Conservation (phyloP, 768 basidiomycete species). For the Boletus pseudopeckii region DNA sequence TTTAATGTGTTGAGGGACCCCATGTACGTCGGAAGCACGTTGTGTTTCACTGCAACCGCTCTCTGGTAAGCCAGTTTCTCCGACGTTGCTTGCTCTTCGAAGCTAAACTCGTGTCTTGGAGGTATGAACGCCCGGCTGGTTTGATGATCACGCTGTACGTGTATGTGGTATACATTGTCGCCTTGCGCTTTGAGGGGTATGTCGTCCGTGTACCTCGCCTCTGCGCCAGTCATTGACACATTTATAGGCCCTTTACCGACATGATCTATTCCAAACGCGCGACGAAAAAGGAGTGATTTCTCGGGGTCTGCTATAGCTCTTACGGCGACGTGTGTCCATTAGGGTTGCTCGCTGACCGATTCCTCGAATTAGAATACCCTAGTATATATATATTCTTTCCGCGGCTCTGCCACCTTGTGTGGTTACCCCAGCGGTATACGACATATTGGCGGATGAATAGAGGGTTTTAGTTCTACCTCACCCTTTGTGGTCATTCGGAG, state of each 20-base stretch:
- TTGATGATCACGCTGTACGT: conserved; percentile 78
- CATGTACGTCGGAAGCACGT: conserved; percentile 95
- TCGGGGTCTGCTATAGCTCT: background rate
- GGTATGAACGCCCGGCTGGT: conserved; percentile 86
- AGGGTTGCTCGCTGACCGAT: background rate
- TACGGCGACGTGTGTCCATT: background rate
- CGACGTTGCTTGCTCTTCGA: background rate
- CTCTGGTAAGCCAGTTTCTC: conserved; percentile 61
- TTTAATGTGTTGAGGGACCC: conserved; percentile 92
- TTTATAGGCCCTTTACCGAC: conserved; percentile 66
- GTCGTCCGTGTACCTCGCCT: conserved; percentile 25
- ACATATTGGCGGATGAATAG: background rate
- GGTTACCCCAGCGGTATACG: background rate
- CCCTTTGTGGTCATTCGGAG: background rate
- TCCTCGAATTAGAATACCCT: background rate
- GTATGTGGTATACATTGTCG: conserved; percentile 78
- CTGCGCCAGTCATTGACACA: background rate
- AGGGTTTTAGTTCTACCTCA: background rate
- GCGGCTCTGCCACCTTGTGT: background rate
- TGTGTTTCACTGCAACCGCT: conserved; percentile 84
- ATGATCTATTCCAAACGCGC: conserved; percentile 70
- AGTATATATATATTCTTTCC: background rate
- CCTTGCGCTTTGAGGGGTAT: conserved; percentile 87
- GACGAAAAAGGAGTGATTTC: conserved; percentile 18
- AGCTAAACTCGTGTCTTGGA: conserved; percentile 25